Evolutionary conservation across 192 early-diverging fungal genomes (phyloP).

Genomic region (Funneliformis geosporum): DNA sequence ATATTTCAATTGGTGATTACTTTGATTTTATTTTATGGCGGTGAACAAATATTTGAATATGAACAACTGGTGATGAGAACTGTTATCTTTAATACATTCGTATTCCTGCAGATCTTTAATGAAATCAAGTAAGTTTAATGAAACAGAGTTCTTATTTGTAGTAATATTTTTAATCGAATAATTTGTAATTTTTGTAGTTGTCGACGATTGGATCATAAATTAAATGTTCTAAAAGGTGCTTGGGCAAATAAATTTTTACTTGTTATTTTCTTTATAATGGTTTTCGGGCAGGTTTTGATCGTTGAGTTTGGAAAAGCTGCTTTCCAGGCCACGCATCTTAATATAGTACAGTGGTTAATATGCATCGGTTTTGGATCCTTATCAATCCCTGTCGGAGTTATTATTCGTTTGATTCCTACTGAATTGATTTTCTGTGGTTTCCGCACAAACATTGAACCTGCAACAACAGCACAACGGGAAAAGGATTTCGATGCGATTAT

Average conservation of each 20-base stretch:
- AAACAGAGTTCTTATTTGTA: background rate
- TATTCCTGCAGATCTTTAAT: conserved; percentile 47
- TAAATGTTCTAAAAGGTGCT: conserved; percentile 89
- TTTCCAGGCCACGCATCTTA: conserved; percentile 73
- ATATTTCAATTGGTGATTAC: conserved; percentile 86
- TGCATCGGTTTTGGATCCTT: conserved; percentile 77
- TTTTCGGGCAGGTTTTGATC: conserved; percentile 83
- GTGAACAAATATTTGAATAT: conserved; percentile 61
- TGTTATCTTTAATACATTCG: conserved; percentile 91
- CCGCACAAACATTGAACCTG: conserved; percentile 35
- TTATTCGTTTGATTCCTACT: conserved; percentile 89
- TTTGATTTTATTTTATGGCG: conserved; percentile 69
- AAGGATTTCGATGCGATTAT: conserved; percentile 46
- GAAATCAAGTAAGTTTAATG: conserved; percentile 60
- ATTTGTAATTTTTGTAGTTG: conserved; percentile 47
- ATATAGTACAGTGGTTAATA: conserved; percentile 79
- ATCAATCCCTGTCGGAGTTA: conserved; percentile 80
- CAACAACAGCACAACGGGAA: conserved; percentile 31
- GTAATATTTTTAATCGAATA: background rate
- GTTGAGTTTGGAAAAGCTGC: conserved; percentile 85
- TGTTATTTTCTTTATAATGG: conserved; percentile 72
- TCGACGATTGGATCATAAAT: conserved; percentile 68
- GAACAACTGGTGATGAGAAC: conserved; percentile 47
- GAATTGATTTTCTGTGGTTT: conserved; percentile 34
- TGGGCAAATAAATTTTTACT: conserved; percentile 79